Evolutionary conservation across 140 eudicot species (phyloP), one percentile per base, ranked within the genome.

Genomic region (Anethum foeniculum): DNA sequence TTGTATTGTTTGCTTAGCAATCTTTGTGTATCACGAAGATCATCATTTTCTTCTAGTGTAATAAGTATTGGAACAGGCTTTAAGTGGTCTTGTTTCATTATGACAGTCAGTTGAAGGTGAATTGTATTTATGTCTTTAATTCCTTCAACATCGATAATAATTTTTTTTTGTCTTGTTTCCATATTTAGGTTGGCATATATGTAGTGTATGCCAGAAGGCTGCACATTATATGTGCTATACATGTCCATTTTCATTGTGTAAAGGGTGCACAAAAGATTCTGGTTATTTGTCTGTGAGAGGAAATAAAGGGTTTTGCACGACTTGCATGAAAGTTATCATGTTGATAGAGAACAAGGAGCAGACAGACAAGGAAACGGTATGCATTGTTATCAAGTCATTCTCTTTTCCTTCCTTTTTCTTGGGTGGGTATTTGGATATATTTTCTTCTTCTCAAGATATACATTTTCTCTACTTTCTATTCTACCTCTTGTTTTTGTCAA

Each of bases 131-230:
- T 34, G 51, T 71, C 77, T 39, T 38, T 4, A 39, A 71, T 71
- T 39, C 27, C 44, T 0, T 71, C 18, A 38, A 67, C 6, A 19
- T 77, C 4, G 13, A 41, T 78, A 41, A 27, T 72, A 46, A 81
- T 82, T 41, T 56, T 82, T 47, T 77, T 30, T 73, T 80, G 65
- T 51, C 47, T 68, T 78, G 81, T 43, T 79, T 12, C 83, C 68
- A 48, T 14, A 82, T 89, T 79, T 95, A 95, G 99, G 99, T 85
- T 95, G 99, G 99, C 99, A 95, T 86, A 88, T 95, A 86, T 95
- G 99, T 81, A 95, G 91, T 83, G 87, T 84, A 75, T 95, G 99
- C 83, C 88, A 89, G 88, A 95, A 90, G 87, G 78, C 91, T 54
- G 85, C 99, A 46, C 91, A 88, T 80, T 93, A 86, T 75, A 89